A percentile compares a stretch with the other conserved stretches of the same genome.
Evolutionary conservation across 2,329 filamentous ascomycete genomes (phyloP).

Genomic region (Zalaria obscura): DNA sequence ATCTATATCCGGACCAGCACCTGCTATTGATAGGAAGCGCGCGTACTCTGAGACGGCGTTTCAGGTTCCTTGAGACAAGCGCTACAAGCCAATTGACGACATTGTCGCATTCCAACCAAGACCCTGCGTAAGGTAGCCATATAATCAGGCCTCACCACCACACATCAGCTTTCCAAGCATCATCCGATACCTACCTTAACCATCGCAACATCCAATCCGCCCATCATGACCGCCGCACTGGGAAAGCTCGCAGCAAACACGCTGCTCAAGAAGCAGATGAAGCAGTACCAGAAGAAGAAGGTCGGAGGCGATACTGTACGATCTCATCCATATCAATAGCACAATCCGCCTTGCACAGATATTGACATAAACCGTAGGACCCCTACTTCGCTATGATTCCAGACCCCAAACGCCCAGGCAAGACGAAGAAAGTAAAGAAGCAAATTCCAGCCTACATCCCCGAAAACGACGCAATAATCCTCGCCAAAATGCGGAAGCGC

Average conservation of each 20-base stretch:
- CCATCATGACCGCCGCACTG: slow-evolving; percentile 28
- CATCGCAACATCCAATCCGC: not conserved
- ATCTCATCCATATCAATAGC: not conserved
- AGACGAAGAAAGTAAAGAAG: slow-evolving; percentile 73
- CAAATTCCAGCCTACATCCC: slow-evolving; percentile 73
- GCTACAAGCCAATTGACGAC: not conserved
- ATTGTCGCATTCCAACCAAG: not conserved
- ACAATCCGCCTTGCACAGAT: slow-evolving; percentile 1
- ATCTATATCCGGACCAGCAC: not conserved
- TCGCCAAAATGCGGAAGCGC: slow-evolving; percentile 72
- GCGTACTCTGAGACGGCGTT: not conserved
- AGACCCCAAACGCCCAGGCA: slow-evolving; percentile 56
- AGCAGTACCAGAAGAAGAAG: slow-evolving; percentile 31
- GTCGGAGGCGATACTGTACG: slow-evolving; percentile 26
- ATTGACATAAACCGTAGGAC: slow-evolving; percentile 42
- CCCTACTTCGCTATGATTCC: slow-evolving; percentile 78
- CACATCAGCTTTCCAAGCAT: not conserved
- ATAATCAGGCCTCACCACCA: not conserved
- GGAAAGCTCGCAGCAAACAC: slow-evolving; percentile 37
- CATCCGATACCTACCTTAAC: not conserved
- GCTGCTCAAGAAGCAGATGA: slow-evolving; percentile 31
- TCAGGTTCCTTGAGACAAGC: not conserved
- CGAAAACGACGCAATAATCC: slow-evolving; percentile 62
- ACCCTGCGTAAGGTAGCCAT: not conserved
- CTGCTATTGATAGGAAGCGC: not conserved